Percentiles rank a stretch among this genome's conserved stretches.
phyloP scores from a whole-genome alignment of 148 eudicot genomes.

The Dianthus caryophyllus region DNA sequence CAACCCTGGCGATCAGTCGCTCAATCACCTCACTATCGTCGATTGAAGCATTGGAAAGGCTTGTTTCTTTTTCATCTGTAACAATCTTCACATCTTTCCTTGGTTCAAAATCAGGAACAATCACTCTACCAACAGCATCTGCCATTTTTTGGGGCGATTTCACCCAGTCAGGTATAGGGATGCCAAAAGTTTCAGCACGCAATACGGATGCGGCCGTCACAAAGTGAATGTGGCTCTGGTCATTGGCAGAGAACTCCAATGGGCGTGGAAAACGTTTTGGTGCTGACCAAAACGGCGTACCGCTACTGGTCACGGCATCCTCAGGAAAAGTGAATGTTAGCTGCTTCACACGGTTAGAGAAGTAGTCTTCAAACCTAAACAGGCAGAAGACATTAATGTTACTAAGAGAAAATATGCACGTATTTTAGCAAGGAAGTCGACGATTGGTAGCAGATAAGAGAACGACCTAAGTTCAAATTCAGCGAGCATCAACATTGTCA shows the following conservation, averaged over 20 bases:
- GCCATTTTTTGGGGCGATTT: constrained; percentile 37
- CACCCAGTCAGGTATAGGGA: constrained; percentile 64
- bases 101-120: constrained; percentile 67
- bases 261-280: constrained; percentile 77
- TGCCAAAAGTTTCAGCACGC: constrained; percentile 67
- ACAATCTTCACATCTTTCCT: constrained; percentile 56
- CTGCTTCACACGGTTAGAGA: constrained; percentile 64
- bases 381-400: background rate
- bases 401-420: background rate
- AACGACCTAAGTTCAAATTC: too few species aligned
- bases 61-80: constrained; percentile 68
- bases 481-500: too few species aligned
- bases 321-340: constrained; percentile 66
- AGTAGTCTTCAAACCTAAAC: constrained; percentile 75
- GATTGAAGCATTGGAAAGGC: constrained; percentile 45
- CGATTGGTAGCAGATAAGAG: too few species aligned
- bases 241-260: constrained; percentile 52
- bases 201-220: constrained; percentile 48
- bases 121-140: constrained; percentile 48
- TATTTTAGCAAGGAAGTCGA: too few species aligned
- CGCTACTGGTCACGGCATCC: constrained; percentile 60
- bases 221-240: constrained; percentile 44
- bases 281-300: constrained; percentile 70
- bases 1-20: constrained; percentile 39
- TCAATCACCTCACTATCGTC: constrained; percentile 66